phyloP scores from a whole-genome alignment of 257 asterid genomes.

The Agastache rugosa region DNA sequence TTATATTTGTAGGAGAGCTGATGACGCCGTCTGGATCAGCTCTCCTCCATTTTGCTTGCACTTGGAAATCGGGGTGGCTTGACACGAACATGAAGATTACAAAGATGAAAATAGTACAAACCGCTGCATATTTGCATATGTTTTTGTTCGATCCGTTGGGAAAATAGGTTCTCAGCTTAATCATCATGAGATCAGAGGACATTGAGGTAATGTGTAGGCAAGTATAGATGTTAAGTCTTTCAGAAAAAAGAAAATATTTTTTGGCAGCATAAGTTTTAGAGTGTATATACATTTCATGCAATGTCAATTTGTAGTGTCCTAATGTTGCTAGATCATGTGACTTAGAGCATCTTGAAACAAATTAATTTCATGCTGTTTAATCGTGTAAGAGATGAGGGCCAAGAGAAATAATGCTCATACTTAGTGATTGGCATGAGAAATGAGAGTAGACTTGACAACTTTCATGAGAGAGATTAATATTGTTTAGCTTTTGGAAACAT shows the following conservation, averaged over 20 bases:
- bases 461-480: constrained; percentile 23
- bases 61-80: constrained; percentile 31
- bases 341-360: neutral
- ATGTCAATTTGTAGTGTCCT: neutral
- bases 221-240: neutral
- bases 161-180: constrained; percentile 18
- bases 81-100: constrained; percentile 28
- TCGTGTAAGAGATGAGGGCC: neutral
- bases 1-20: constrained; percentile 35
- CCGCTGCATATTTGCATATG: constrained; percentile 28
- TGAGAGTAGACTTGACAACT: constrained; percentile 20
- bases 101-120: constrained; percentile 27
- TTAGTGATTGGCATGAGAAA: constrained; percentile 10
- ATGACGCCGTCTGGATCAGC: neutral
- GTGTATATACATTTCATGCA: neutral
- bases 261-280: neutral
- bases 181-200: constrained; percentile 17
- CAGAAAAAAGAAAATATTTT: neutral
- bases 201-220: constrained; percentile 1
- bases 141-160: neutral
- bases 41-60: constrained; percentile 14
- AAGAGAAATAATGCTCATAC: constrained; percentile 4
- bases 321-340: constrained; percentile 29
- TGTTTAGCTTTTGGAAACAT: constrained; percentile 8
- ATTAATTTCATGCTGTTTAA: neutral